These are phyloP conservation scores for Amesomyces nigricolor DNA, from an alignment of 2,329 filamentous ascomycete species.

Conservation along the genomic window DNA sequence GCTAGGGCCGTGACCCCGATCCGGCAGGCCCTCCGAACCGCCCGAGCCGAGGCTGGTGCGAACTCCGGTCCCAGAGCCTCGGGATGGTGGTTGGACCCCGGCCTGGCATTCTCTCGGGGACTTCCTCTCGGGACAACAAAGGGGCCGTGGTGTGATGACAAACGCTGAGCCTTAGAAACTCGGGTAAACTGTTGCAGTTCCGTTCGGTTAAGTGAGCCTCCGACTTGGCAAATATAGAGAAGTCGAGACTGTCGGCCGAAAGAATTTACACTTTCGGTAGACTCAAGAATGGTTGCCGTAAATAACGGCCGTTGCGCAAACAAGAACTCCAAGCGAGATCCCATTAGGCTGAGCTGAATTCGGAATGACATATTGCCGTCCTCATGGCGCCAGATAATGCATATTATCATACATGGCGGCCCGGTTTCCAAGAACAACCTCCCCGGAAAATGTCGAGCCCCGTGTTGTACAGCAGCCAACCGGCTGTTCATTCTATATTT, in stretches of 20 bases:
- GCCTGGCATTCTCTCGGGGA: neutral
- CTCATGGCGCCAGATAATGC: slow-evolving; percentile 14
- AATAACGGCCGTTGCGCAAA: too few species aligned
- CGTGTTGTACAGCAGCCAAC: slow-evolving; percentile 11
- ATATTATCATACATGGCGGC: slow-evolving; percentile 10
- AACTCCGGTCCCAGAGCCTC: slow-evolving; percentile 9
- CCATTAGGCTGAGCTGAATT: slow-evolving; percentile 9
- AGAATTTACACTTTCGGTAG: too few species aligned
- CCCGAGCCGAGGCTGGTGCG: slow-evolving; percentile 11
- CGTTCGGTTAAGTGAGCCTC: too few species aligned
- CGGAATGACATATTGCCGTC: neutral
- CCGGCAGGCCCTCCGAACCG: neutral
- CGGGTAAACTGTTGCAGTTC: too few species aligned
- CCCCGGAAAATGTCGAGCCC: neutral
- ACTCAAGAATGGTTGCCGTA: too few species aligned
- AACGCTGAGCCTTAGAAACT: too few species aligned
- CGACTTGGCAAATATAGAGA: neutral
- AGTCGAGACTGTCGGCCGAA: too few species aligned
- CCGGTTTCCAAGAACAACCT: neutral
- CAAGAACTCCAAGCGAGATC: neutral
- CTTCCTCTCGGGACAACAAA: too few species aligned
- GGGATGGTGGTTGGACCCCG: neutral
- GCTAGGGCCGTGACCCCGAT: neutral
- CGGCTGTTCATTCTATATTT: slow-evolving; percentile 10
- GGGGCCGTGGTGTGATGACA: too few species aligned